Evolutionary conservation across 441 rosid genomes (phyloP), one percentile per base, ranked within the genome.

Genomic region (Populus hybrid): DNA sequence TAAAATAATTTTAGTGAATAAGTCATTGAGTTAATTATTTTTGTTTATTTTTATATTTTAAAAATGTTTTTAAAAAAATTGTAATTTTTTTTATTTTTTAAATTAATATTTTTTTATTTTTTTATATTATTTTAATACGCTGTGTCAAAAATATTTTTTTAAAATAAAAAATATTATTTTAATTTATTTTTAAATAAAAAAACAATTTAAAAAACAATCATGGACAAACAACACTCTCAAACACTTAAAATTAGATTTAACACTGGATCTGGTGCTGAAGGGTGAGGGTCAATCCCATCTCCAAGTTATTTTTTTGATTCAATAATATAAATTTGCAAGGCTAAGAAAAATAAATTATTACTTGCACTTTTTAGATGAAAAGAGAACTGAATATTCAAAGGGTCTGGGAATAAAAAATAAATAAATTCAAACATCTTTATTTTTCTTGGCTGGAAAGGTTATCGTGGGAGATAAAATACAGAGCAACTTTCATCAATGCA

Each of bases 231-330:
- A 26, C 30, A 28, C 30, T 28, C 30, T 28, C 30, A 3, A 28
- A 2, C 30, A 28, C 30, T 28, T 28, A 28, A 28, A 28, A 10
- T 40, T 40, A 40, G 14, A 40, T 40, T 0, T 0, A 3, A 40
- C 3, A 12, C 14, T 40, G 97, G 93, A 94, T 92, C 90, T 88
- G 95, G 95, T 94, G 91, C 92, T 93, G 91, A 91, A 91, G 96
- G 95, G 97, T 94, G 91, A 88, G 95, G 96, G 92, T 92, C 98
- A 90, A 90, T 89, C 97, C 97, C 96, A 89, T 91, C 89, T 90
- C 92, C 87, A 89, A 91, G 86, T 11, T 14, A 11, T 2, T 20
- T 8, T 46, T 35, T 21, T 9, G 3, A 63, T 10, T 8, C 8
- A 63, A 46, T 40, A 14, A 46, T 46, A 46, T 46, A 46, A 46